phyloP scores from a whole-genome alignment of 148 eudicot species.

The Pouteria glomerata region DNA sequence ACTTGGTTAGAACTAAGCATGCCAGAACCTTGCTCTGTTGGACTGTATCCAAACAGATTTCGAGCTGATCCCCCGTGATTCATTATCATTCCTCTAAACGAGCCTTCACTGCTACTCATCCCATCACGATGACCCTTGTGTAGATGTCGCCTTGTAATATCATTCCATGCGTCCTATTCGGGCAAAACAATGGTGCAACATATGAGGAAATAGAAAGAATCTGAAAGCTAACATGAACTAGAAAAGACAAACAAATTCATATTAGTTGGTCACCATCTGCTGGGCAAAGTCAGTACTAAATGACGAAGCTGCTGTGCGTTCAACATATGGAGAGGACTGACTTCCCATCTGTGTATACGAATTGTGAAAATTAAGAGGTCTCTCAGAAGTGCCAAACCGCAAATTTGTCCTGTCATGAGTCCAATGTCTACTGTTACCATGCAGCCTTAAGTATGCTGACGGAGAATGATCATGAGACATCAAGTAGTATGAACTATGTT shows the following conservation, averaged over 20 bases:
- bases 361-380: slow-evolving; percentile 6
- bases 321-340: slow-evolving; percentile 24
- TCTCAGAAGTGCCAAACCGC: slow-evolving; percentile 14
- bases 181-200: background rate
- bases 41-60: slow-evolving; percentile 14
- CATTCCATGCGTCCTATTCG: slow-evolving; percentile 25
- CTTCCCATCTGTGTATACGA: slow-evolving; percentile 27
- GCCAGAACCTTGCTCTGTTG: slow-evolving; percentile 13
- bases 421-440: slow-evolving; percentile 13
- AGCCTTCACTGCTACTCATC: slow-evolving; percentile 11
- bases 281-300: slow-evolving; percentile 9
- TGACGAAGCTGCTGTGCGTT: slow-evolving; percentile 17
- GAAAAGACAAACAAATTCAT: background rate
- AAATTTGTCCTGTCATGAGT: slow-evolving; percentile 11
- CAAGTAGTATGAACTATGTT: slow-evolving; percentile 35
- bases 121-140: slow-evolving; percentile 15
- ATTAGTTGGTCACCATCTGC: slow-evolving; percentile 28
- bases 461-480: slow-evolving; percentile 34
- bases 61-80: slow-evolving; percentile 15
- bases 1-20: slow-evolving; percentile 12
- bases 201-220: background rate
- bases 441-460: slow-evolving; percentile 24
- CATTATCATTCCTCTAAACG: slow-evolving; percentile 13
- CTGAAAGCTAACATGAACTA: background rate
- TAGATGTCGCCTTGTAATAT: slow-evolving; percentile 9